phyloP scores from a whole-genome alignment of 148 eudicot genomes.

The Camellia lanceoleosa region DNA sequence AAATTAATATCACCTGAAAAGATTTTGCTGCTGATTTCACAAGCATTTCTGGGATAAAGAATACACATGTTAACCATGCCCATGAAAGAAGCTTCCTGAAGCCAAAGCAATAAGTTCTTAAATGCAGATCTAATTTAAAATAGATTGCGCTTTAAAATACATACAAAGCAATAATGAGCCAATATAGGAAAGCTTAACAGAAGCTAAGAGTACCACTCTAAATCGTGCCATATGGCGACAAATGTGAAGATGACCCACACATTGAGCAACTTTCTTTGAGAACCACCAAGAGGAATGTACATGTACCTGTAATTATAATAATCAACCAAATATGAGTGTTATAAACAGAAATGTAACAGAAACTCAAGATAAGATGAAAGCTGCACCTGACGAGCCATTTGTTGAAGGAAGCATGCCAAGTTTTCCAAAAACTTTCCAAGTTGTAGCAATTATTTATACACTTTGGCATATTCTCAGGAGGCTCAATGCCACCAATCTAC shows the following conservation, averaged over 20 bases:
- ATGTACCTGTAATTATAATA: slow-evolving; percentile 52
- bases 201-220: slow-evolving; percentile 66
- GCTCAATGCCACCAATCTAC: slow-evolving; percentile 79
- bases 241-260: slow-evolving; percentile 97
- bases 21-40: slow-evolving; percentile 64
- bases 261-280: slow-evolving; percentile 74
- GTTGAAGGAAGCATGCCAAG: slow-evolving; percentile 98
- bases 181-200: background rate
- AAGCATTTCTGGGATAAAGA: slow-evolving; percentile 86
- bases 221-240: slow-evolving; percentile 98
- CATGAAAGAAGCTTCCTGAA: slow-evolving; percentile 96
- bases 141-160: background rate
- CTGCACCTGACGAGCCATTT: slow-evolving; percentile 95
- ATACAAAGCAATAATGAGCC: background rate
- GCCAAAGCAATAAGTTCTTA: slow-evolving; percentile 25
- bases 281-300: slow-evolving; percentile 96
- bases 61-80: slow-evolving; percentile 97
- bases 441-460: slow-evolving; percentile 95
- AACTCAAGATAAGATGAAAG: slow-evolving; percentile 16
- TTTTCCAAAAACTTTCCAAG: slow-evolving; percentile 94
- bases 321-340: slow-evolving; percentile 5
- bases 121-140: slow-evolving; percentile 2
- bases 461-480: slow-evolving; percentile 95
- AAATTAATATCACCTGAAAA: slow-evolving; percentile 47
- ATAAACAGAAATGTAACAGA: slow-evolving; percentile 5